Conservation (phyloP, 495 filamentous ascomycete genomes). For the Lasiosphaeria ovina region DNA sequence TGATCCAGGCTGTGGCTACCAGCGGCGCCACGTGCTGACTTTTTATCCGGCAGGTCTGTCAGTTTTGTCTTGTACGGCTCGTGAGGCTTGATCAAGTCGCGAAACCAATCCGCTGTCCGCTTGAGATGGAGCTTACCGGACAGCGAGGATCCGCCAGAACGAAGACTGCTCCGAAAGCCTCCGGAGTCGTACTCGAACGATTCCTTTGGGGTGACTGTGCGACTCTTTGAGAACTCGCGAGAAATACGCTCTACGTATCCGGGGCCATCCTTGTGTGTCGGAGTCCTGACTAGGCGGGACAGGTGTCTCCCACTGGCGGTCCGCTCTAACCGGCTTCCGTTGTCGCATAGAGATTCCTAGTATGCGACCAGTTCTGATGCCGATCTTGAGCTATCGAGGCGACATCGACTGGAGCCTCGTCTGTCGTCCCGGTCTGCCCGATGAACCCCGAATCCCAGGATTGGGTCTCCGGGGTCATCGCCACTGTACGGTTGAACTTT, state of each 20-base stretch:
- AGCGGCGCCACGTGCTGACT: background rate
- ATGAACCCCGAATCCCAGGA: background rate
- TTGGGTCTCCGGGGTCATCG: constrained; percentile 3
- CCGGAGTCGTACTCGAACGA: background rate
- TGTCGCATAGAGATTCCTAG: constrained; percentile 18
- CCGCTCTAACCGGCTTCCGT: background rate
- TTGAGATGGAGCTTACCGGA: constrained; percentile 14
- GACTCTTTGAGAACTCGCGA: background rate
- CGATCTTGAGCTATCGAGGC: constrained; percentile 11
- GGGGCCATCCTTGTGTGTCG: background rate
- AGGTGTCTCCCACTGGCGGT: background rate
- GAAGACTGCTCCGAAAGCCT: background rate
- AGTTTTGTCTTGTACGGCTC: constrained; percentile 21
- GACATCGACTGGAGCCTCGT: constrained; percentile 5
- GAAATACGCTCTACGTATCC: background rate
- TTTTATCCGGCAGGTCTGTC: constrained; percentile 17
- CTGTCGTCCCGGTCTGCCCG: background rate
- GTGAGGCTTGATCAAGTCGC: constrained; percentile 20
- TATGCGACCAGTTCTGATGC: constrained; percentile 25
- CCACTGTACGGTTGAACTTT: constrained; percentile 12
- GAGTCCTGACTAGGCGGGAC: background rate
- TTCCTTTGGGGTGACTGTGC: background rate
- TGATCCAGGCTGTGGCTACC: background rate
- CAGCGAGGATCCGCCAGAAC: constrained; percentile 3
- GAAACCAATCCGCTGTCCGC: constrained; percentile 24